Evolutionary conservation across 2,329 filamentous ascomycete genomes (phyloP), one percentile per base, ranked within the genome.

Genomic region (Ascochyta clinopodiicola): DNA sequence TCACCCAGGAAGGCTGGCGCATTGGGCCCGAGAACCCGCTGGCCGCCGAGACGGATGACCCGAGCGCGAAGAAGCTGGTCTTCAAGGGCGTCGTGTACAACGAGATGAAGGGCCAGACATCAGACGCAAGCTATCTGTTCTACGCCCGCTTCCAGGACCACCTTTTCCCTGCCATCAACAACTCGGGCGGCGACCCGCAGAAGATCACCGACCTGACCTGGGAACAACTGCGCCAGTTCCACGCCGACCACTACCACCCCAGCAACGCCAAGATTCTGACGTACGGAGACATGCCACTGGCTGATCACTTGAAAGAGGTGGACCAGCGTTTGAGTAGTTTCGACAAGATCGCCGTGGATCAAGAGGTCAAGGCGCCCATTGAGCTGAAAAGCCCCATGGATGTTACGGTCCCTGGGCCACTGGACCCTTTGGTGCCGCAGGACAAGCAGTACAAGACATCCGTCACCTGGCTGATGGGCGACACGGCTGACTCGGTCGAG

Each of bases 71-170:
- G 73, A 86, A 86, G 60, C 79, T 96, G 36, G 91, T 96, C 0
- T 98, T 98, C 82, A 98, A 98, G 79, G 94, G 94, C 24, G 95
- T 98, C 1, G 94, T 98, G 0, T 98, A 98, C 79, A 99, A 99
- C 70, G 95, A 99, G 79, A 99, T 99, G 95, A 99, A 99, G 79
- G 95, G 95, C 0, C 93, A 97, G 72, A 96, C 98, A 88, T 98
- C 95, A 2, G 95, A 99, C 75, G 92, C 94, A 6, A 92, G 92
- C 63, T 99, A 99, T 69, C 81, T 98, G 0, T 99, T 91, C 80
- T 98, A 97, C 75, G 96, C 97, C 64, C 86, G 89, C 48, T 99
- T 96, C 77, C 92, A 96, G 72, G 92, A 98, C 67, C 89, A 95
- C 73, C 91, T 99, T 49, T 95, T 96, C 72, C 95, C 95, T 0